Percentiles rank a stretch among this genome's conserved stretches.
phyloP scores from a whole-genome alignment of 306 rosid species.

The barrel medic (Medicago truncatula) region DNA sequence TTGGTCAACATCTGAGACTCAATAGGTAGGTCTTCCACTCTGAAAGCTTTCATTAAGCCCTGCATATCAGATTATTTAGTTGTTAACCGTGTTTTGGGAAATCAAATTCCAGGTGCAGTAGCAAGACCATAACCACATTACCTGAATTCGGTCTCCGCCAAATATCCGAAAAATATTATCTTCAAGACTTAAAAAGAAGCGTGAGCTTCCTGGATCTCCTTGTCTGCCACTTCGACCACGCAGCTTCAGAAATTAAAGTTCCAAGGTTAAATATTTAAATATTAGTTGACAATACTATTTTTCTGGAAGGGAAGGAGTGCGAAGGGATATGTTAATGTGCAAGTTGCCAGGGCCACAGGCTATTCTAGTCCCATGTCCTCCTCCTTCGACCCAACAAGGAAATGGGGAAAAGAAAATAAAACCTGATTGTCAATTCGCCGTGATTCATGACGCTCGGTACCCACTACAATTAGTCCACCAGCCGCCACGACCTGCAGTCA shows the following conservation, averaged over 20 bases:
- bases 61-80: constrained; percentile 45
- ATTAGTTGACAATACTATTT: constrained; percentile 25
- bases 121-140: constrained; percentile 45
- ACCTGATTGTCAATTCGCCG: constrained; percentile 98
- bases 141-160: constrained; percentile 98
- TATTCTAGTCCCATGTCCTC: too few relatives aligned
- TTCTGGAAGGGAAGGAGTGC: neutral
- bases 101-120: constrained; percentile 34
- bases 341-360: too few relatives aligned
- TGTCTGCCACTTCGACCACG: constrained; percentile 98
- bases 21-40: constrained; percentile 97
- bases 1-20: constrained; percentile 98
- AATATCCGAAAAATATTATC: constrained; percentile 94
- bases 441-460: constrained; percentile 96
- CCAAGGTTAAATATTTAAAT: constrained; percentile 32
- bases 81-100: constrained; percentile 19
- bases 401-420: constrained; percentile 37
- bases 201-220: constrained; percentile 98
- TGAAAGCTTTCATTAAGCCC: constrained; percentile 97
- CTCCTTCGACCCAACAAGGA: neutral
- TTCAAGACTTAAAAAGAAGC: constrained; percentile 96
- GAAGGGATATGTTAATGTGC: constrained; percentile 14
- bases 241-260: constrained; percentile 57
- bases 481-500: constrained; percentile 82
- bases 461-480: constrained; percentile 97